These are phyloP conservation scores for Suillus clintonianus DNA, from an alignment of 768 basidiomycete genomes.

Conservation along the genomic window DNA sequence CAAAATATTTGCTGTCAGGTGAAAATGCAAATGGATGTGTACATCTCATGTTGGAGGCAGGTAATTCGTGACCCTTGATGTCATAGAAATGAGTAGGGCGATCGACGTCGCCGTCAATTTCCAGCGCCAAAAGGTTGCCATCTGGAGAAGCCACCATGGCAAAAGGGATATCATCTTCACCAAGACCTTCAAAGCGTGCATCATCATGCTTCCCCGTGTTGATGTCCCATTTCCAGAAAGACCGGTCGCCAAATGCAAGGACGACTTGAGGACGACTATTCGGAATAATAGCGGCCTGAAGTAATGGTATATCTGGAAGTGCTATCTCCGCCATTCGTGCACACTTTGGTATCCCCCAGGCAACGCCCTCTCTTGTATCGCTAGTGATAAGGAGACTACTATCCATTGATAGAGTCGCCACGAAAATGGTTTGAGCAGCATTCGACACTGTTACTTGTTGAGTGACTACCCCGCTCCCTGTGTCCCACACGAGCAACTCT, in stretches of 20 bases:
- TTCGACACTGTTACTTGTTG: neutral
- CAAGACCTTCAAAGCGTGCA: neutral
- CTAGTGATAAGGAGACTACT: neutral
- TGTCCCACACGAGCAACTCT: neutral
- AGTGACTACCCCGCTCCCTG: neutral
- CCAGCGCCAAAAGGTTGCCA: neutral
- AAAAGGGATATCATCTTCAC: neutral
- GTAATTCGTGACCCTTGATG: neutral
- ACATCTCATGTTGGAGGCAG: neutral
- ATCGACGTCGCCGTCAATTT: neutral
- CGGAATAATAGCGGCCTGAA: neutral
- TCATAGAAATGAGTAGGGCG: neutral
- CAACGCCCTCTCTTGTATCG: neutral
- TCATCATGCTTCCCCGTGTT: neutral
- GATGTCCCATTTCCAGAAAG: neutral
- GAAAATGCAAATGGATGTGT: conserved; percentile 3
- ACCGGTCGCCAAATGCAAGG: neutral
- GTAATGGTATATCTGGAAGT: neutral
- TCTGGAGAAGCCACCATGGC: neutral
- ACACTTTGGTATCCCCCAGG: neutral
- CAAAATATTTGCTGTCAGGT: neutral
- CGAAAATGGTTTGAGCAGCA: neutral
- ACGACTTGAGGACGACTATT: neutral
- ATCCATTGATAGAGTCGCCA: neutral
- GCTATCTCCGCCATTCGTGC: neutral